A percentile compares a stretch with the other conserved stretches of the same genome.
Evolutionary conservation across 1,284 basidiomycete genomes (phyloP).

Genomic region (Austroboletus novae-zelandiae): DNA sequence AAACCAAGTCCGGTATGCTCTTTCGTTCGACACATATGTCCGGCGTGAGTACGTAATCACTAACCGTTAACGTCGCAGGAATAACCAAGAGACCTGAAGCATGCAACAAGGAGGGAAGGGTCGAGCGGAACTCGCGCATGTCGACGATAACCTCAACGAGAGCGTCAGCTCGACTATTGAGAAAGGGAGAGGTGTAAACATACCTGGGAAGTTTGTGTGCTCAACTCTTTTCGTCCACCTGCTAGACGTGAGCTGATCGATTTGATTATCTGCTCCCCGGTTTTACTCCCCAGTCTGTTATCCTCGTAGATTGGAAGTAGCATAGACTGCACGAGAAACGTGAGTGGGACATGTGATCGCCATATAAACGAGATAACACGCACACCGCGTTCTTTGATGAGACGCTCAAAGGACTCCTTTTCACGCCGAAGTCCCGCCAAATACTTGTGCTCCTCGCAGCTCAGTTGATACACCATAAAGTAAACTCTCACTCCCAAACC

Average conservation of each 20-base stretch:
- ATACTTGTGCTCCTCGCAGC: slow-evolving; percentile 95
- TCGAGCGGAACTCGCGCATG: slow-evolving; percentile 94
- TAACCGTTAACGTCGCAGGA: slow-evolving; percentile 90
- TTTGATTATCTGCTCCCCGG: slow-evolving; percentile 67
- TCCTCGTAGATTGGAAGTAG: slow-evolving; percentile 87
- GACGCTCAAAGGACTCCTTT: slow-evolving; percentile 90
- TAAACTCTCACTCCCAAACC: slow-evolving; percentile 89
- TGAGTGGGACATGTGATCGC: background rate
- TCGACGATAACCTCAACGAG: slow-evolving; percentile 83
- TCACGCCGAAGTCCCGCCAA: slow-evolving; percentile 86
- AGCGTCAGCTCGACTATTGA: background rate
- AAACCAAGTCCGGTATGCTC: slow-evolving; percentile 87
- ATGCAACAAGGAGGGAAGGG: slow-evolving; percentile 88
- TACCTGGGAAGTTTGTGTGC: slow-evolving; percentile 70
- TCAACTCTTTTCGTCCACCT: slow-evolving; percentile 76
- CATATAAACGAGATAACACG: slow-evolving; percentile 31
- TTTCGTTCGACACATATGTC: slow-evolving; percentile 97
- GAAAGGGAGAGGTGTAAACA: slow-evolving; percentile 12
- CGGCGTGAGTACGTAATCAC: slow-evolving; percentile 94
- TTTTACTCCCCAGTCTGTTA: slow-evolving; percentile 37
- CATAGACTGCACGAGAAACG: slow-evolving; percentile 67
- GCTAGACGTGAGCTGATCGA: slow-evolving; percentile 88
- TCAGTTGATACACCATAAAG: slow-evolving; percentile 91
- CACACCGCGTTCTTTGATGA: slow-evolving; percentile 92
- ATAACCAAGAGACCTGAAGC: slow-evolving; percentile 79